Base-by-base conservation (phyloP, 2,329 filamentous ascomycete species). In the Beauveria varroae region DNA sequence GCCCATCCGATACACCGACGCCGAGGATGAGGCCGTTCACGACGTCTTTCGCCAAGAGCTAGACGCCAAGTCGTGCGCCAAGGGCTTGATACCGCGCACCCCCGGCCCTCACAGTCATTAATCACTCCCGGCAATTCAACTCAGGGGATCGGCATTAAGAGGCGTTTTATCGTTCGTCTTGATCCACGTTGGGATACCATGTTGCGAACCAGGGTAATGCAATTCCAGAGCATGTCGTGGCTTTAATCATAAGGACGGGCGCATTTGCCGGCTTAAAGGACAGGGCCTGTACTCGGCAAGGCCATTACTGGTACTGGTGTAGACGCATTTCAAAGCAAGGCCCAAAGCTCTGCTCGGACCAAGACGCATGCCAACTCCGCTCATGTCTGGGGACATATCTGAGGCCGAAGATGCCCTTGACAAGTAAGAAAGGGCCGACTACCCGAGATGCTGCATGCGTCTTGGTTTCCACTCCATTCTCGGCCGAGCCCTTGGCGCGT, bases 391-490 rank as follows among this genome's bases (percentile, higher is more conserved):
- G 2, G 76, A 77, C 12, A 71, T 86, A 3, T 74, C 78, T 0
- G 83, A 86, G 66, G 67, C 78, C 0, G 83, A 86, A 65, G 67
- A 76, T 40, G 80, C 81, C 60, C 86, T 86, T 66, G 82, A 86
- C 63, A 71, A 72, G 3, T 6, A 79, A 83, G 4, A 34, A 34
- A 34, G 30, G 58, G 78, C 79, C 20, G 78, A 75, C 0, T 78
- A 81, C 64, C 84, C 84, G 0, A 82, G 76, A 40, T 75, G 74
- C 8, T 70, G 74, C 5, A 67, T 75, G 20, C 34, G 10, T 37
- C 5, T 14, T 14, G 12, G 34, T 63, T 76, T 76, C 34, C 63
- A 73, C 72, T 67, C 73, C 2, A 68, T 68, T 26, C 41, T 24
- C 41, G 40, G 52, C 5, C 41, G 34, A 43, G 43, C 20, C 12